Base-by-base conservation (phyloP, 1,284 basidiomycete genomes). In the Malassezia cuniculi region DNA sequence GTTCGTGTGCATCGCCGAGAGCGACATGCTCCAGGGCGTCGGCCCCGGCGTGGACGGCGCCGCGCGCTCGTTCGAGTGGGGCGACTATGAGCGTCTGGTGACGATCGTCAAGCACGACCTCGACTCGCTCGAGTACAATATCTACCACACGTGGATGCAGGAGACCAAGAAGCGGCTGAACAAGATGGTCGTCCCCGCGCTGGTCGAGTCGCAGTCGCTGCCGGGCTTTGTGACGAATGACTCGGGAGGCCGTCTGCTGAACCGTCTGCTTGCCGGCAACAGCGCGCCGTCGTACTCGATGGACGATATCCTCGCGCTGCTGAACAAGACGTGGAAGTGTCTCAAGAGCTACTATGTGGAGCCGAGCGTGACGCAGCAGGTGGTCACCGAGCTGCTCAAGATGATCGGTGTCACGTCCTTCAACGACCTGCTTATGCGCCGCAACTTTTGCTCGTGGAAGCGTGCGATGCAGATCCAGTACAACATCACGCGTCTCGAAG, bases 371-470 rank as follows among this genome's bases (percentile, higher is more conserved):
- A 82, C 93, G 41, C 87, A 93, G 61, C 93, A 97, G 69, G 90
- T 93, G 30, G 76, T 94, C 48, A 94, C 86, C 4, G 93, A 99
- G 70, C 74, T 97, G 20, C 76, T 97, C 55, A 94, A 94, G 72
- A 72, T 97, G 50, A 85, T 95, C 57, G 93, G 93, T 15, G 87
- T 94, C 32, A 87, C 86, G 54, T 87, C 85, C 56, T 99, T 99
- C 72, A 99, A 99, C 68, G 93, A 99, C 60, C 75, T 99, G 50
- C 73, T 99, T 43, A 97, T 99, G 90, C 76, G 93, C 58, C 77
- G 93, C 35, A 97, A 97, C 72, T 99, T 99, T 71, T 93, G 86
- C 59, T 95, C 90, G 3, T 99, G 93, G 93, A 99, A 99, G 71
- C 79, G 93, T 72, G 90, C 62, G 28, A 65, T 65, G 62, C 62